Evolutionary conservation across 2,329 filamentous ascomycete genomes (phyloP), one percentile per base, ranked within the genome.

Genomic region (Byssoonygena ceratinophila): DNA sequence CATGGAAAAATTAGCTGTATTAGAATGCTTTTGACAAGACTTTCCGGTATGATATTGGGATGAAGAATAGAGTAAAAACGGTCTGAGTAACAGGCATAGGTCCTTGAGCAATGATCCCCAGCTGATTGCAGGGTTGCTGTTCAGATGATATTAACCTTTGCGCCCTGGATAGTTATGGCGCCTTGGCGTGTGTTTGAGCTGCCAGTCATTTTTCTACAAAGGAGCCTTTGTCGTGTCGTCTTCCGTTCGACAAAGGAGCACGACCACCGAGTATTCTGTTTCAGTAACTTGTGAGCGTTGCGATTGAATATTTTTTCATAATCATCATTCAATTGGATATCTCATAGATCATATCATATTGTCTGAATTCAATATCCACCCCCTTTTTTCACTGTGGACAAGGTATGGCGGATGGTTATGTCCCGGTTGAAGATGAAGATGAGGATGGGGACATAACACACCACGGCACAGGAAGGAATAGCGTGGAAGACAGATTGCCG

Each of bases 371-470:
- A 18, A 47, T 25, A n/a, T n/a, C n/a, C 32, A 20, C 27, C 5
- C 27, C 9, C 27, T 4, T 11, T 25, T 20, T 39, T 27, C 31
- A 18, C 12, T 37, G 20, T 39, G 31, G 31, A 31, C 20, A 39
- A 54, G 51, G 8, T 32, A 58, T 58, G 56, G 45, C 54, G 14
- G 46, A 51, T 46, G 56, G 56, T 16, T 58, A 58, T 51, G 43
- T 58, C 34, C 56, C 54, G 7, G 54, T 58, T 14, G 54, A 56
- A 25, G 47, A 57, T 20, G 54, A 55, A 25, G 55, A 55, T 9
- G 54, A 54, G 20, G 51, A 58, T 32, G 34, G 32, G 18, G 51
- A 56, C 29, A 48, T 34, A 39, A 51, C 36, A 20, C 51, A 34
- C 12, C 40, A 46, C n/a, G 14, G 14, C 11, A 18, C 25, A 12